These are phyloP conservation scores for Lactarius deliciosus DNA, from an alignment of 768 basidiomycete species.

Conservation along the genomic window DNA sequence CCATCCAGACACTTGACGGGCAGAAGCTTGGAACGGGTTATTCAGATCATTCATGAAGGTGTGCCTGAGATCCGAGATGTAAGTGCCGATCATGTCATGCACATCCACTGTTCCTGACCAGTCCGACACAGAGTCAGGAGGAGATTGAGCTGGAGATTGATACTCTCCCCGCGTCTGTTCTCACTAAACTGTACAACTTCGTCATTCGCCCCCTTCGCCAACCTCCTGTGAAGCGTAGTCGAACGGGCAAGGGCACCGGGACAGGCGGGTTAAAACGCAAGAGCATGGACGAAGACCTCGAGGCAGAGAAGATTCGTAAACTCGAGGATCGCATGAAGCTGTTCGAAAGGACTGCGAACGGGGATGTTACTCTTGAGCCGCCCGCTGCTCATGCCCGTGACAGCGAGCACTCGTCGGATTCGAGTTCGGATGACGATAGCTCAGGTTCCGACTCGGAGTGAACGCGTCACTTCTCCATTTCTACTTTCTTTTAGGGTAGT, in stretches of 20 bases:
- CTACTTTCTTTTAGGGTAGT: not conserved
- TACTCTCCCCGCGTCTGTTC: slow-evolving; percentile 76
- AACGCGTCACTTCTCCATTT: slow-evolving; percentile 30
- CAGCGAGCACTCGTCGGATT: slow-evolving; percentile 78
- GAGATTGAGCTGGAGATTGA: slow-evolving; percentile 99
- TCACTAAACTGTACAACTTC: slow-evolving; percentile 94
- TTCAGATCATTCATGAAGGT: slow-evolving; percentile 92
- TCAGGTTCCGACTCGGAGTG: slow-evolving; percentile 85
- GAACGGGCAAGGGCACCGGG: slow-evolving; percentile 75
- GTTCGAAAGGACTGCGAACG: slow-evolving; percentile 57
- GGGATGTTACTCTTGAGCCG: slow-evolving; percentile 39
- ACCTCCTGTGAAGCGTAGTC: slow-evolving; percentile 53
- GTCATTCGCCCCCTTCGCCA: slow-evolving; percentile 79
- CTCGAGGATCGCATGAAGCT: slow-evolving; percentile 86
- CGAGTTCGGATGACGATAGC: slow-evolving; percentile 75
- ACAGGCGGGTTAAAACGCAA: slow-evolving; percentile 91
- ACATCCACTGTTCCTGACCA: slow-evolving; percentile 25
- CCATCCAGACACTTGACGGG: slow-evolving; percentile 84
- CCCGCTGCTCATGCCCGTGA: slow-evolving; percentile 46
- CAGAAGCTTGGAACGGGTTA: slow-evolving; percentile 83
- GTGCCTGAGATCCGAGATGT: slow-evolving; percentile 94
- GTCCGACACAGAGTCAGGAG: slow-evolving; percentile 77
- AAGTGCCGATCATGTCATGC: slow-evolving; percentile 39
- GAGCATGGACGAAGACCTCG: slow-evolving; percentile 96
- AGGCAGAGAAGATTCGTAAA: slow-evolving; percentile 91